These are phyloP conservation scores for Rhodamnia rubescens DNA, from an alignment of 345 rosid species.

Conservation along the genomic window DNA sequence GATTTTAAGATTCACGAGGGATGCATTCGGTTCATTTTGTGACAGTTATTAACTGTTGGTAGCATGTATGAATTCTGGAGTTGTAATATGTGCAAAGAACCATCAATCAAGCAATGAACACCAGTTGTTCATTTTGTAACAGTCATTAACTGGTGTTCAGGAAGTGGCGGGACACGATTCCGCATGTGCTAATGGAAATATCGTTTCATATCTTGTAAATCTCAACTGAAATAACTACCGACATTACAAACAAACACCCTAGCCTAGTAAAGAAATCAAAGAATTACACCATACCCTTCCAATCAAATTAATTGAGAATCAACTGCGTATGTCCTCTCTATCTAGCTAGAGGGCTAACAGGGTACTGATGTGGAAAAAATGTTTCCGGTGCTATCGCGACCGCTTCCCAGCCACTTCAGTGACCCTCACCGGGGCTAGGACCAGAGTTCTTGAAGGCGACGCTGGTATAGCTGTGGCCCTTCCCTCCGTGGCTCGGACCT, in stretches of 20 bases:
- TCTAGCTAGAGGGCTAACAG: not conserved
- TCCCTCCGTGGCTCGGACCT: constrained; percentile 13
- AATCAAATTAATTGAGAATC: not conserved
- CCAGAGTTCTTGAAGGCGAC: constrained; percentile 1
- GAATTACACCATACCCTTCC: not conserved
- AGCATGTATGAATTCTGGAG: not conserved
- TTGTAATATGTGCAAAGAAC: too few species aligned
- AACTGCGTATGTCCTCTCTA: not conserved
- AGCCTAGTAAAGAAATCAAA: not conserved
- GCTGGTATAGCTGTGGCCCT: not conserved
- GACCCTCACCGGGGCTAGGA: constrained; percentile 22
- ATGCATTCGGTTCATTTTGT: not conserved
- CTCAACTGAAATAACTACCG: not conserved
- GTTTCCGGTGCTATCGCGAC: not conserved
- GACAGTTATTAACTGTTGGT: not conserved
- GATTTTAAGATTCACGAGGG: not conserved
- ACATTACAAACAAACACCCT: not conserved
- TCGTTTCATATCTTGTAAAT: not conserved
- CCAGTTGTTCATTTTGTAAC: not conserved
- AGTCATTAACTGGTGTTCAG: not conserved
- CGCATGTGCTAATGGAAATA: not conserved
- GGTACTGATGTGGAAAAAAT: not conserved
- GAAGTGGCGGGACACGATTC: not conserved
- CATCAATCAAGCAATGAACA: too few species aligned
- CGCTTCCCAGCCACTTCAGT: not conserved